Evolutionary conservation across 1,139 yeast genomes (phyloP).

Genomic region (Neolecta irregularis): DNA sequence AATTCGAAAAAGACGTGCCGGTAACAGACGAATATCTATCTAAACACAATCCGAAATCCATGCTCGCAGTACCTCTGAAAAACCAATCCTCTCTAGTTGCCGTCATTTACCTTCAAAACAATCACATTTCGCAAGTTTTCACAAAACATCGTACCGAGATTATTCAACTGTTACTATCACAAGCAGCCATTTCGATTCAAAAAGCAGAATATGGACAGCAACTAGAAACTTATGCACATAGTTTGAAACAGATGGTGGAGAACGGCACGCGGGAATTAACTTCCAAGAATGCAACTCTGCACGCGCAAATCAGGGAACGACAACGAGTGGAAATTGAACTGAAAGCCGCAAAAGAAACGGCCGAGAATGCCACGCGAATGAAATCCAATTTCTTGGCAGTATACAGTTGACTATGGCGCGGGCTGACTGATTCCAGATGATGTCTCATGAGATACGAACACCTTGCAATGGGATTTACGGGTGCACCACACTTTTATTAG

Average conservation of each 20-base stretch:
- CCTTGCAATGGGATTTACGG: constrained; percentile 87
- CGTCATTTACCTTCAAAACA: constrained; percentile 16
- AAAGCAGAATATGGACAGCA: constrained; percentile 15
- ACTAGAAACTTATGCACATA: constrained; percentile 14
- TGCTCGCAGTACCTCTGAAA: constrained; percentile 16
- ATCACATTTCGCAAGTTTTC: constrained; percentile 14
- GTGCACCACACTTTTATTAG: constrained; percentile 78
- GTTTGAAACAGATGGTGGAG: constrained; percentile 16
- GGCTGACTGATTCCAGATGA: too few relatives aligned
- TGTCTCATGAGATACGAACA: constrained; percentile 81
- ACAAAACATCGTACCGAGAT: constrained; percentile 13
- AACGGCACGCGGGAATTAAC: too few relatives aligned
- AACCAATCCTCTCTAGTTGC: constrained; percentile 15
- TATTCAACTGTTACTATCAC: constrained; percentile 14
- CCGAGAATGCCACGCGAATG: constrained; percentile 21
- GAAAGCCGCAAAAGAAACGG: constrained; percentile 19
- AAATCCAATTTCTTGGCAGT: constrained; percentile 85
- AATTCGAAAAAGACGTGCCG: constrained; percentile 9
- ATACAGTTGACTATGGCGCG: too few relatives aligned
- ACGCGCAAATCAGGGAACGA: constrained; percentile 21
- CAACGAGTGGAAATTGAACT: constrained; percentile 23
- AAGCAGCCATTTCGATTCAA: constrained; percentile 17
- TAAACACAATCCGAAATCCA: constrained; percentile 11
- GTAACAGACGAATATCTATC: constrained; percentile 13
- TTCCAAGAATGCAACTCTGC: constrained; percentile 14